Percentiles rank a stretch among this genome's conserved stretches.
phyloP scores from a whole-genome alignment of 169 alveolate species.

The Ichthyophthirius multifiliis region DNA sequence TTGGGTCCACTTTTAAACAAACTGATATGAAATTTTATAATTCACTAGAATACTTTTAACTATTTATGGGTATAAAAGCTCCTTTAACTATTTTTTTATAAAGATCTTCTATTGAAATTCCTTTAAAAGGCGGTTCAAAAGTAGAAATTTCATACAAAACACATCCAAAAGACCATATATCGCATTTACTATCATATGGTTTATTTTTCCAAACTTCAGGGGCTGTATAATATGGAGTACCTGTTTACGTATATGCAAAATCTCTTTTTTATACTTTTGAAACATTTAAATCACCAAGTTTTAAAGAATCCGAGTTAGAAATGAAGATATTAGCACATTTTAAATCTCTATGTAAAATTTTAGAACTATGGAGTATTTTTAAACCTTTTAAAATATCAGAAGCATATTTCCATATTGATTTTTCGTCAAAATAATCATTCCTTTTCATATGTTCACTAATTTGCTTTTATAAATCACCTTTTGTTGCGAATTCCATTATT shows the following conservation, averaged over 20 bases:
- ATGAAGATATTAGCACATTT: conserved; percentile 73
- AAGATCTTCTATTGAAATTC: conserved; percentile 72
- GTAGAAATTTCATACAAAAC: conserved; percentile 73
- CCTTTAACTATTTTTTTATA: conserved; percentile 76
- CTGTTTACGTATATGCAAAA: conserved; percentile 64
- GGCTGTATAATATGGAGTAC: conserved; percentile 40
- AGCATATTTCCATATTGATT: conserved; percentile 66
- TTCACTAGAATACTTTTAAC: conserved; percentile 49
- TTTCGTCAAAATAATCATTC: conserved; percentile 48
- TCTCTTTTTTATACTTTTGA: conserved; percentile 58
- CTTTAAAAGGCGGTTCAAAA: conserved; percentile 78
- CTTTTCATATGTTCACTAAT: conserved; percentile 41
- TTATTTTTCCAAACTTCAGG: conserved; percentile 79
- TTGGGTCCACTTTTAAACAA: neutral
- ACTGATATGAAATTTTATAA: conserved; percentile 48
- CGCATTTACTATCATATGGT: conserved; percentile 71
- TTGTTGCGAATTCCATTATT: conserved; percentile 75
- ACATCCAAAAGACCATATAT: conserved; percentile 81
- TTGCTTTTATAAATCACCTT: conserved; percentile 68
- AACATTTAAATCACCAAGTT: conserved; percentile 69
- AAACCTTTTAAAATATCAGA: conserved; percentile 59
- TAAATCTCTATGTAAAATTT: conserved; percentile 73
- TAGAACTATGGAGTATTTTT: conserved; percentile 69
- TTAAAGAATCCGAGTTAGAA: conserved; percentile 30
- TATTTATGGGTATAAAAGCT: conserved; percentile 47